These are phyloP conservation scores for Berberis vulgaris DNA, from an alignment of 164 flowering plant genomes.

Conservation along the genomic window DNA sequence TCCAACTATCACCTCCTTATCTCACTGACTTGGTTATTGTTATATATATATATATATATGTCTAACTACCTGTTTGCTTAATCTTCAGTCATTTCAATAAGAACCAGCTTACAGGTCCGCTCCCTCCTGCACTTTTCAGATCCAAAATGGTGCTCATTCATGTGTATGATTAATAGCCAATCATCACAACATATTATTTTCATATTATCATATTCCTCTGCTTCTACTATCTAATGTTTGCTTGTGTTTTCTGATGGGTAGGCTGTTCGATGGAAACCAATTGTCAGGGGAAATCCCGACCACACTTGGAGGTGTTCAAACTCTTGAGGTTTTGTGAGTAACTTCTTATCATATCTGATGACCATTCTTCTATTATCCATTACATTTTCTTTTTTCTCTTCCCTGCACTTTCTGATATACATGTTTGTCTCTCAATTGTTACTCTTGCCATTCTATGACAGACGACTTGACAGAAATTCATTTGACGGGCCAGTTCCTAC, in stretches of 20 bases:
- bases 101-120: conserved; percentile 70
- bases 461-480: conserved; percentile 77
- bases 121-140: conserved; percentile 65
- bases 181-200: neutral
- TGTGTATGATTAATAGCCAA: conserved; percentile 40
- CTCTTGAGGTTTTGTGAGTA: conserved; percentile 98
- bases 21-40: neutral
- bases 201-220: neutral
- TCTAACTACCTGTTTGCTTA: neutral
- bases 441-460: conserved; percentile 15
- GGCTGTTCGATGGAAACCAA: conserved; percentile 77
- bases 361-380: neutral
- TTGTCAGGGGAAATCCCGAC: conserved; percentile 58
- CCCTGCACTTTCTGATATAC: neutral
- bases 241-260: conserved; percentile 14
- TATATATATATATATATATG: neutral
- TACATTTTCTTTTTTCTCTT: neutral
- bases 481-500: conserved; percentile 52
- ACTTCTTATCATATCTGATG: neutral
- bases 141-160: conserved; percentile 71
- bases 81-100: conserved; percentile 83
- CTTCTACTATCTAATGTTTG: neutral
- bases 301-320: conserved; percentile 52
- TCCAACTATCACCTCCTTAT: neutral
- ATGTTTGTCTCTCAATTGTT: neutral